phyloP scores from a whole-genome alignment of 2,329 filamentous ascomycete genomes.

The Acephala macrosclerotiorum region DNA sequence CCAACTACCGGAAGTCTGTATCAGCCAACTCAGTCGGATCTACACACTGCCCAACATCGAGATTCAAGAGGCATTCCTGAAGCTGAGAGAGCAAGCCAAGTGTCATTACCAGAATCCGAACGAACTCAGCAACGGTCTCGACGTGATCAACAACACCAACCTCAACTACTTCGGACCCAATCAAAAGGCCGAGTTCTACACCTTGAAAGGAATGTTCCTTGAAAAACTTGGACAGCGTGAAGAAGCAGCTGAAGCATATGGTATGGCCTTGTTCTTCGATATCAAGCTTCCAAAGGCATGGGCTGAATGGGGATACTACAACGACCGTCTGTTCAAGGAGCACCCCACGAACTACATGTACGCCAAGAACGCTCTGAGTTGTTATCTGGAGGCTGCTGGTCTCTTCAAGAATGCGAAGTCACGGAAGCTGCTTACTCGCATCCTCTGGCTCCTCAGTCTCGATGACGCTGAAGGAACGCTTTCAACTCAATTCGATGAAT shows the following conservation, averaged over 20 bases:
- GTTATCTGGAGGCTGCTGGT: slow-evolving; percentile 93
- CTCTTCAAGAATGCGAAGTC: slow-evolving; percentile 98
- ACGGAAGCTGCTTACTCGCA: slow-evolving; percentile 88
- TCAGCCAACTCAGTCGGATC: slow-evolving; percentile 94
- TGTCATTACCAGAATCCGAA: slow-evolving; percentile 97
- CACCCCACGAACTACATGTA: slow-evolving; percentile 82
- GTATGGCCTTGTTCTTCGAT: slow-evolving; percentile 94
- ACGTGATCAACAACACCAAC: slow-evolving; percentile 99
- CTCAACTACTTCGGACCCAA: slow-evolving; percentile 96
- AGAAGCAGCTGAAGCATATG: slow-evolving; percentile 93
- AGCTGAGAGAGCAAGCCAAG: slow-evolving; percentile 97
- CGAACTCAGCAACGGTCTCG: slow-evolving; percentile 89
- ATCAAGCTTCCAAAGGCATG: slow-evolving; percentile 95
- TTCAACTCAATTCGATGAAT: slow-evolving; percentile 88
- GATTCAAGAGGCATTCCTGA: slow-evolving; percentile 98
- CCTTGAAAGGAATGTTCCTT: slow-evolving; percentile 98
- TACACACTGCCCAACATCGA: slow-evolving; percentile 99
- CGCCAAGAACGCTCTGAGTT: slow-evolving; percentile 91
- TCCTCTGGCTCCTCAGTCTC: slow-evolving; percentile 93
- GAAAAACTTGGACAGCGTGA: slow-evolving; percentile 91
- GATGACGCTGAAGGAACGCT: slow-evolving; percentile 88
- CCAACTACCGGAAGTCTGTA: slow-evolving; percentile 95
- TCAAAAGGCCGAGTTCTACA: slow-evolving; percentile 99
- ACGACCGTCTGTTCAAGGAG: slow-evolving; percentile 94
- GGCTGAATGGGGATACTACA: slow-evolving; percentile 99